A percentile compares a stretch with the other conserved stretches of the same genome.
These are phyloP conservation scores for Physcomitrellopsis africana DNA, from an alignment of 225 moss, liverwort and hornwort species.

Conservation along the genomic window DNA sequence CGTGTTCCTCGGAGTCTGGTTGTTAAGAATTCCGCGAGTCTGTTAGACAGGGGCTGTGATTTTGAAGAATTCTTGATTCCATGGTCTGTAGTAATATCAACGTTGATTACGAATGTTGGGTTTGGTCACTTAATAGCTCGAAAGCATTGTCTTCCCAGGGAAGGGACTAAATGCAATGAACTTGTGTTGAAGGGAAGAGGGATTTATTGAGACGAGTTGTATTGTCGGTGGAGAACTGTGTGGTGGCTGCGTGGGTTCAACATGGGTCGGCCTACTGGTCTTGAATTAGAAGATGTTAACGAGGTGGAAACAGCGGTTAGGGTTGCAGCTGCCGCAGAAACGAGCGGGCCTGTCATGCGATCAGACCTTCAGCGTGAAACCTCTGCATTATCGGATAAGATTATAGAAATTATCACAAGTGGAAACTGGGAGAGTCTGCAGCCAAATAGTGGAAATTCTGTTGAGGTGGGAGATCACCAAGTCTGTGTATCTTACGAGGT, in stretches of 20 bases:
- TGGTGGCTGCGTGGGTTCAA: background rate
- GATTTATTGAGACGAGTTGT: background rate
- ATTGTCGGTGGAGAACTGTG: background rate
- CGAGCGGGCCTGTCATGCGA: conserved; percentile 17
- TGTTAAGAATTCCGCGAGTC: no score
- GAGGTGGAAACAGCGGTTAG: background rate
- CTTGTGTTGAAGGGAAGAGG: background rate
- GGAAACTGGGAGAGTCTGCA: conserved; percentile 46
- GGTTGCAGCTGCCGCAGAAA: background rate
- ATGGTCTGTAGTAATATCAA: no score
- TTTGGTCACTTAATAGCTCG: no score
- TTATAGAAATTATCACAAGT: conserved; percentile 41
- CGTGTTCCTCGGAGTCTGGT: no score
- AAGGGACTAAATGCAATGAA: no score
- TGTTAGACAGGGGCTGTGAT: no score
- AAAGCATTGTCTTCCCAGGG: no score
- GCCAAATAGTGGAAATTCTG: conserved; percentile 57
- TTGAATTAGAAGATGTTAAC: conserved; percentile 25
- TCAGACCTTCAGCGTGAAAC: conserved; percentile 54
- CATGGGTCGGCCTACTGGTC: conserved; percentile 45
- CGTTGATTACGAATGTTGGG: no score
- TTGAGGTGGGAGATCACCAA: conserved; percentile 52
- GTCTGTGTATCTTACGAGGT: conserved; percentile 57
- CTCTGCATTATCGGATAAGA: conserved; percentile 43
- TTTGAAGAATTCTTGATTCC: no score